These are phyloP conservation scores for Salvia splendens DNA, from an alignment of 257 asterid species.

Conservation along the genomic window DNA sequence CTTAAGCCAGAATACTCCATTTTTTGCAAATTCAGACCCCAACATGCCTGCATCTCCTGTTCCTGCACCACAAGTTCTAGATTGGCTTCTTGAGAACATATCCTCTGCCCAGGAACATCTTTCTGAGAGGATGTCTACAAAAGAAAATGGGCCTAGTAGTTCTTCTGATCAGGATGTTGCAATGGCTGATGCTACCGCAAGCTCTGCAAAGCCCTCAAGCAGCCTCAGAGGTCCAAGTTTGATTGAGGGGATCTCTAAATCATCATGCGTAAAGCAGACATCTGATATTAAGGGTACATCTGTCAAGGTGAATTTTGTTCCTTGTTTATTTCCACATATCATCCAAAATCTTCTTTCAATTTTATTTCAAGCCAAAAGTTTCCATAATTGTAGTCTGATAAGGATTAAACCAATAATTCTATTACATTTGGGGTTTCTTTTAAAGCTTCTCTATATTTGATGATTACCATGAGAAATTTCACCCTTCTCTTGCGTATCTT, in stretches of 20 bases:
- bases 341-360: slow-evolving; percentile 1
- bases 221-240: slow-evolving; percentile 72
- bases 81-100: slow-evolving; percentile 81
- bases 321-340: not conserved
- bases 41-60: slow-evolving; percentile 98
- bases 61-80: slow-evolving; percentile 84
- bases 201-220: slow-evolving; percentile 57
- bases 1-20: slow-evolving; percentile 85
- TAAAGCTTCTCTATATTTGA: slow-evolving; percentile 2
- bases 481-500: slow-evolving; percentile 28
- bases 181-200: slow-evolving; percentile 69
- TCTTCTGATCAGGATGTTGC: slow-evolving; percentile 80
- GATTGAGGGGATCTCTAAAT: slow-evolving; percentile 89
- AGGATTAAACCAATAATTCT: slow-evolving; percentile 26
- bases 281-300: slow-evolving; percentile 83
- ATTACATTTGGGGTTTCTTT: slow-evolving; percentile 12
- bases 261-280: slow-evolving; percentile 79
- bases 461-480: slow-evolving; percentile 20
- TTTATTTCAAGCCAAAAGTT: slow-evolving; percentile 3
- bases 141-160: slow-evolving; percentile 71
- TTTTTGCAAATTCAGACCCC: slow-evolving; percentile 96
- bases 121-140: slow-evolving; percentile 76
- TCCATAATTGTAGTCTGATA: slow-evolving; percentile 6
- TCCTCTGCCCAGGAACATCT: slow-evolving; percentile 75
- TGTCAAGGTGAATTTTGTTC: slow-evolving; percentile 54